Conservation (phyloP, 768 basidiomycete species). For the Russula earlei region DNA sequence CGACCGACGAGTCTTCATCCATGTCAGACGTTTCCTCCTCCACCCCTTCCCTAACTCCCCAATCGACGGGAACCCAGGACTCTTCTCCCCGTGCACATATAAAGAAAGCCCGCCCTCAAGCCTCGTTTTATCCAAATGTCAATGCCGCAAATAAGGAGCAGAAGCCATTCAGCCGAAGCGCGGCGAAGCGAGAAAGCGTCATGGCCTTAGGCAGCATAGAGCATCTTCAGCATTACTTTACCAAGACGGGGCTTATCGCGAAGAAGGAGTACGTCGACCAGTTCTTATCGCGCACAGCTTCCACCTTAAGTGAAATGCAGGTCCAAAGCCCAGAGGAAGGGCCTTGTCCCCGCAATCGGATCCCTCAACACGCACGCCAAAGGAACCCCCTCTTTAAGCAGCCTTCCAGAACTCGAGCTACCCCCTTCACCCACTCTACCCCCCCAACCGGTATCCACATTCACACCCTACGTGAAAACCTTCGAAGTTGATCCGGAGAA, state of each 20-base stretch:
- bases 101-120: conserved; percentile 52
- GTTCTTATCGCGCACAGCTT: background rate
- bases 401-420: conserved; percentile 45
- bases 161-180: conserved; percentile 84
- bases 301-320: conserved; percentile 21
- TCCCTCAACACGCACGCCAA: conserved; percentile 29
- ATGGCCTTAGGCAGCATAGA: conserved; percentile 94
- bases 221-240: conserved; percentile 91
- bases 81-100: conserved; percentile 28
- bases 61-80: conserved; percentile 43
- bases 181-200: conserved; percentile 88
- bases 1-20: background rate
- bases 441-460: conserved; percentile 33
- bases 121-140: conserved; percentile 71
- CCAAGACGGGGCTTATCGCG: conserved; percentile 71
- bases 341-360: conserved; percentile 71
- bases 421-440: conserved; percentile 63
- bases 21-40: conserved; percentile 31
- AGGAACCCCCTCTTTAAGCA: conserved; percentile 34
- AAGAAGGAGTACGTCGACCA: conserved; percentile 53
- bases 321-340: conserved; percentile 42
- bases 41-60: conserved; percentile 51
- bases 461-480: conserved; percentile 50
- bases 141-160: conserved; percentile 61
- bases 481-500: conserved; percentile 69